Evolutionary conservation across 495 filamentous ascomycete species (phyloP), one percentile per base, ranked within the genome.

Genomic region (Aspergillus avenaceus): DNA sequence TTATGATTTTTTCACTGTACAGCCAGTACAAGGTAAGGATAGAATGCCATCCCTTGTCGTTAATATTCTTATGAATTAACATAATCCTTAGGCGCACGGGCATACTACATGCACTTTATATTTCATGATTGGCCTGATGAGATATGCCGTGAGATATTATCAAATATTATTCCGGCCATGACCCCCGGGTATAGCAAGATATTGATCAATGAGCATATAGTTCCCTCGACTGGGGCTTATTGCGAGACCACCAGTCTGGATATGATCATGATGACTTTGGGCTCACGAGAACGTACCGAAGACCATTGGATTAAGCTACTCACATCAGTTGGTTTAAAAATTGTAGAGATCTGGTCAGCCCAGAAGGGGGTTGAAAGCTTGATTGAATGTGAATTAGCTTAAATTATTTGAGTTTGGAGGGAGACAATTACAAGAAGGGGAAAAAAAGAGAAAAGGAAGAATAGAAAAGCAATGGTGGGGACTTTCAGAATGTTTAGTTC

Each of bases 121-220:
- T 52, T 76, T 6, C 74, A 80, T 31, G 75, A 78, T 59, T 78
- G 74, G 73, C 61, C 63, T 1, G 74, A 78, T 38, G 66, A 74
- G 8, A 52, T 41, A 19, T 70, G 69, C 36, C 56, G 53, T 7
- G 56, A 42, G 28, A 77, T 80, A 24, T 59, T 81, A 5, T 18
- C 34, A 0, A 48, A 64, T 22, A 56, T 77, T 19, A 45, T 51
- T 0, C 36, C 52, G 13, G 68, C 67, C 1, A 75, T 79, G 73
- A 41, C 13, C n/a, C 50, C 14, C 2, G 55, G 55, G 29, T 66
- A 66, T 52, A 64, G 60, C 27, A 69, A 61, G 49, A 9, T 73
- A 2, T 45, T 76, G 7, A 64, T 76, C 42, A 67, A 69, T 32
- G 71, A 73, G 41, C 52, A 64, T 25, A 57, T 68, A 8, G 50